Base-by-base conservation (phyloP, 2,329 filamentous ascomycete species). In the Aplosporella prunicola region DNA sequence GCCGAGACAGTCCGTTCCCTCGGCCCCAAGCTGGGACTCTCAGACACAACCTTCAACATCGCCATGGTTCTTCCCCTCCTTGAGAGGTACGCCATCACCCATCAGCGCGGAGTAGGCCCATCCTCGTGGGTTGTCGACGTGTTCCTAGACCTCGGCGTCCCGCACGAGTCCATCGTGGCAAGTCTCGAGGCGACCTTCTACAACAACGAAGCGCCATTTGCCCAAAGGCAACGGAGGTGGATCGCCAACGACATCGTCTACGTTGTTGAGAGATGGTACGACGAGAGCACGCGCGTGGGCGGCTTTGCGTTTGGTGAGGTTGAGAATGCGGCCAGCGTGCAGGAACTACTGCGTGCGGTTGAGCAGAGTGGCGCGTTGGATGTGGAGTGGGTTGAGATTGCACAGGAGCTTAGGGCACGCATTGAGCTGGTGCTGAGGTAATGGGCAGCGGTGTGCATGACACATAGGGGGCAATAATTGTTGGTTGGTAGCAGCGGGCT, bases 121-220 rank as follows among this genome's bases (percentile, higher is more conserved):
- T 49, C 67, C 5, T 69, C 64, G 22, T 80, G 76, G 76, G 71
- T 78, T 2, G 64, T 80, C 13, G 77, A 83, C 50, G 63, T 80
- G 2, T 77, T 84, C 52, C 57, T 82, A 18, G 70, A 74, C 35
- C 67, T 82, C 2, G 68, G 72, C 2, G 71, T 81, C 13, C 63
- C 76, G 0, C 70, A 71, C 42, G 79, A 83, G 49, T 64, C 67
- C 6, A 58, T 83, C 8, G 68, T 82, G 47, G 64, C 69, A 1
- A 71, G 77, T 2, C 61, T 84, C 8, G 79, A 83, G 52, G 62
- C 64, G 18, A 72, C 82, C 58, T 82, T 77, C 61, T 82, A 80
- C 56, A 72, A 72, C 24, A 75, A 80, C 45, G 74, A 80, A 48
- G 63, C 70, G 5, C 79, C 80, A 0, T 84, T 82, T 55, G 61